These are phyloP conservation scores for Evernia prunastri DNA, from an alignment of 495 filamentous ascomycete species.

Conservation along the genomic window DNA sequence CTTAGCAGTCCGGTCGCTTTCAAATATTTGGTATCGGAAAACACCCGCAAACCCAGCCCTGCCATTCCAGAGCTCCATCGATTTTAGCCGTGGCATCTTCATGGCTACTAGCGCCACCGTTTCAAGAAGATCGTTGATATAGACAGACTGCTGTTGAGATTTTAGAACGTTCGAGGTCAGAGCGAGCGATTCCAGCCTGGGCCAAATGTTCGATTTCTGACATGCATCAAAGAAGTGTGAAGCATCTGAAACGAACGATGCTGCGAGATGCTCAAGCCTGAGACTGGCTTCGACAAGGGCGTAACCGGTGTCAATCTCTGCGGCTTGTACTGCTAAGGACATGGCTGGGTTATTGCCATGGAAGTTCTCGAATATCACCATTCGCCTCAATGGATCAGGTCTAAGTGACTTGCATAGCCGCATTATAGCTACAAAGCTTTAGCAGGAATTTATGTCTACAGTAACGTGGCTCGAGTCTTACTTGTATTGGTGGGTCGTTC, in stretches of 20 bases:
- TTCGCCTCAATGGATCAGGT: constrained; percentile 24
- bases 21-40: constrained; percentile 33
- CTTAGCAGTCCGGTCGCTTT: constrained; percentile 26
- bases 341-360: constrained; percentile 19
- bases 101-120: constrained; percentile 32
- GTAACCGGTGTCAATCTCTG: constrained; percentile 20
- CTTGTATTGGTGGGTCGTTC: constrained; percentile 20
- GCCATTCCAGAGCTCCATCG: constrained; percentile 40
- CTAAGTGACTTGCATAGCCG: constrained; percentile 25
- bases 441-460: constrained; percentile 18
- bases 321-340: constrained; percentile 24
- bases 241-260: constrained; percentile 21
- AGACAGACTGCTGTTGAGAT: constrained; percentile 19
- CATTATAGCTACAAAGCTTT: constrained; percentile 20
- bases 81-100: constrained; percentile 35
- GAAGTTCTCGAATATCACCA: constrained; percentile 21
- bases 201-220: constrained; percentile 15
- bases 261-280: constrained; percentile 22
- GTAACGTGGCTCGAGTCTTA: constrained; percentile 21
- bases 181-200: constrained; percentile 33
- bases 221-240: constrained; percentile 24
- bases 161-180: constrained; percentile 22
- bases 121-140: constrained; percentile 22
- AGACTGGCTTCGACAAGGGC: constrained; percentile 20
- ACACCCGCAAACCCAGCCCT: constrained; percentile 32